Evolutionary conservation across 345 rosid species (phyloP).

Genomic region (Brassica rapa): DNA sequence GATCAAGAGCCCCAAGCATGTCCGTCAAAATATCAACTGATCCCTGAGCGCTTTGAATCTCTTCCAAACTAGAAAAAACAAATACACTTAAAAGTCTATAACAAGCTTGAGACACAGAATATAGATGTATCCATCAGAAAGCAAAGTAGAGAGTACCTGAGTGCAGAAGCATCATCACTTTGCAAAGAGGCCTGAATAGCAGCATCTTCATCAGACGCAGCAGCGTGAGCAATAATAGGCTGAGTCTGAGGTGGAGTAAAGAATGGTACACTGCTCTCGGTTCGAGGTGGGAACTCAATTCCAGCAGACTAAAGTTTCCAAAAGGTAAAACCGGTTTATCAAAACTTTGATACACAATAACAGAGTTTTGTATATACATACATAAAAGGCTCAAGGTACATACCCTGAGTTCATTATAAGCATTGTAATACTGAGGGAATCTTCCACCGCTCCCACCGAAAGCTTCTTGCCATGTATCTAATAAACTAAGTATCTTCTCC

Average conservation of each 20-base stretch:
- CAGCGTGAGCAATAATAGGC: constrained; percentile 52
- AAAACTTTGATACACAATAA: constrained; percentile 6
- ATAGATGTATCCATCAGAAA: not conserved
- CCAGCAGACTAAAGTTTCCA: constrained; percentile 61
- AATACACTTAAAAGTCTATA: constrained; percentile 4
- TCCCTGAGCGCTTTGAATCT: constrained; percentile 76
- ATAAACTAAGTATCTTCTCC: constrained; percentile 79
- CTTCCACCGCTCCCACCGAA: constrained; percentile 77
- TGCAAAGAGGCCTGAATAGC: constrained; percentile 89
- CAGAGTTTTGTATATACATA: not conserved
- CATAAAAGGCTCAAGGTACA: constrained; percentile 25
- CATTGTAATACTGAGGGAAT: constrained; percentile 84
- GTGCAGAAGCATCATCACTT: constrained; percentile 82
- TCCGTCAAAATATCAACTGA: constrained; percentile 74
- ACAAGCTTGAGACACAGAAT: constrained; percentile 4
- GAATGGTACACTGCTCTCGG: constrained; percentile 75
- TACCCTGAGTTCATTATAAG: constrained; percentile 91
- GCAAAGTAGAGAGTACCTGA: constrained; percentile 56
- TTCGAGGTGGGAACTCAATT: constrained; percentile 89
- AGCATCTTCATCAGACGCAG: constrained; percentile 75
- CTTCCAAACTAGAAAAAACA: constrained; percentile 56
- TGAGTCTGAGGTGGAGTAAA: constrained; percentile 98
- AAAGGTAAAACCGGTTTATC: not conserved
- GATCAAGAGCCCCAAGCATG: constrained; percentile 89
- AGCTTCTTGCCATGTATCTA: constrained; percentile 67